A percentile compares a stretch with the other conserved stretches of the same genome.
phyloP scores from a whole-genome alignment of 2,329 filamentous ascomycete genomes.

The Ascochyta pisi region DNA sequence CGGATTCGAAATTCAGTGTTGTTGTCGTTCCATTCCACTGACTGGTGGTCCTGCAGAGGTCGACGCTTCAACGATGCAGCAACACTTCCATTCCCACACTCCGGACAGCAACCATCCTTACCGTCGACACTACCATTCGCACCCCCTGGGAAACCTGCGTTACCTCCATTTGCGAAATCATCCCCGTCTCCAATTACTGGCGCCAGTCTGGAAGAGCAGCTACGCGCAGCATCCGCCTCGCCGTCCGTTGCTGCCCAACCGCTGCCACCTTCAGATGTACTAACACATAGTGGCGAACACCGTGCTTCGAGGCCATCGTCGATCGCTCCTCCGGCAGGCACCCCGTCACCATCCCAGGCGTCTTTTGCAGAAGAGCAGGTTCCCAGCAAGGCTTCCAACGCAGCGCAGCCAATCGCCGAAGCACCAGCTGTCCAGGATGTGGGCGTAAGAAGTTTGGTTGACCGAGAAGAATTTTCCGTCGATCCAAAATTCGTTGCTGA shows the following conservation, averaged over 20 bases:
- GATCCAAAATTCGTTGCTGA: constrained; percentile 36
- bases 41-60: constrained; percentile 54
- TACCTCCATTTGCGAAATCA: constrained; percentile 25
- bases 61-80: constrained; percentile 63
- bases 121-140: constrained; percentile 35
- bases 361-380: constrained; percentile 26
- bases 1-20: constrained; percentile 5
- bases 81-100: constrained; percentile 55
- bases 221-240: constrained; percentile 44
- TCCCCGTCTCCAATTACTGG: constrained; percentile 31
- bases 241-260: constrained; percentile 38
- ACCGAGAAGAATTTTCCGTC: constrained; percentile 26
- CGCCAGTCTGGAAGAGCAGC: constrained; percentile 42
- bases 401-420: constrained; percentile 14
- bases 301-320: constrained; percentile 19
- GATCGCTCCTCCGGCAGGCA: constrained; percentile 15
- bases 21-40: constrained; percentile 39
- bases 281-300: constrained; percentile 23
- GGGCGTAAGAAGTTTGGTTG: constrained; percentile 1
- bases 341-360: constrained; percentile 11
- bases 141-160: constrained; percentile 24
- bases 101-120: constrained; percentile 34
- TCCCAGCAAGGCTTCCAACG: constrained; percentile 16
- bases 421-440: constrained; percentile 24
- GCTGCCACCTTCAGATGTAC: constrained; percentile 27